Evolutionary conservation across 306 rosid species (phyloP).

Genomic region (Purshia tridentata): DNA sequence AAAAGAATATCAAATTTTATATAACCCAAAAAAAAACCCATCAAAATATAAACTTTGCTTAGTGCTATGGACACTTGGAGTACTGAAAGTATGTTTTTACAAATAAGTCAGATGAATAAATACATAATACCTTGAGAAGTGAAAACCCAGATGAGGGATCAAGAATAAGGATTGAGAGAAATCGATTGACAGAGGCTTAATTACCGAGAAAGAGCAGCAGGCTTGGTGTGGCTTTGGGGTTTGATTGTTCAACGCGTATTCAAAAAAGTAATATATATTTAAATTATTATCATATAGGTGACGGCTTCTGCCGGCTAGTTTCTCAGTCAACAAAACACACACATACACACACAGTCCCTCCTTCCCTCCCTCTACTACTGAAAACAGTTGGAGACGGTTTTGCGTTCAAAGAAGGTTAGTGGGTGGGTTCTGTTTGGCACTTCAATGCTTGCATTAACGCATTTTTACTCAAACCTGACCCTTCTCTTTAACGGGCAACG

Average conservation of each 20-base stretch:
- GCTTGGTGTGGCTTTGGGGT: slow-evolving; percentile 17
- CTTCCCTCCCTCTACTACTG: background rate
- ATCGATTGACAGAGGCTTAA: slow-evolving; percentile 20
- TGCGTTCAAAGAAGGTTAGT: background rate
- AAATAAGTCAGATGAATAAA: background rate
- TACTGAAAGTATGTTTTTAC: slow-evolving; percentile 6
- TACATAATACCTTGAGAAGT: slow-evolving; percentile 11
- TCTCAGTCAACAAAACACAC: slow-evolving; percentile 57
- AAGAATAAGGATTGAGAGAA: slow-evolving; percentile 15
- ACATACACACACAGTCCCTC: slow-evolving; percentile 12
- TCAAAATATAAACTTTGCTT: background rate
- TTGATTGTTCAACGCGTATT: slow-evolving; percentile 74
- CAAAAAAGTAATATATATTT: slow-evolving; percentile 20
- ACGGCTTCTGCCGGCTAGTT: slow-evolving; percentile 72
- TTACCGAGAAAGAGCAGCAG: slow-evolving; percentile 31
- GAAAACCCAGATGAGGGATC: slow-evolving; percentile 21
- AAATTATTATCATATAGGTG: slow-evolving; percentile 7
- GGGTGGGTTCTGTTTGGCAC: background rate
- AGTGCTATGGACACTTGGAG: background rate
- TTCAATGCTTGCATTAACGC: background rate
- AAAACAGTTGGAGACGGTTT: slow-evolving; percentile 13
- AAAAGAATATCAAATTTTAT: background rate
- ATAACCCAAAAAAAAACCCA: slow-evolving; percentile 9
- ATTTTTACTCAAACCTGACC: background rate
- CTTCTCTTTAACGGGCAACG: background rate